phyloP scores from a whole-genome alignment of 108 stramenopile genomes.

The Ochromonas danica region DNA sequence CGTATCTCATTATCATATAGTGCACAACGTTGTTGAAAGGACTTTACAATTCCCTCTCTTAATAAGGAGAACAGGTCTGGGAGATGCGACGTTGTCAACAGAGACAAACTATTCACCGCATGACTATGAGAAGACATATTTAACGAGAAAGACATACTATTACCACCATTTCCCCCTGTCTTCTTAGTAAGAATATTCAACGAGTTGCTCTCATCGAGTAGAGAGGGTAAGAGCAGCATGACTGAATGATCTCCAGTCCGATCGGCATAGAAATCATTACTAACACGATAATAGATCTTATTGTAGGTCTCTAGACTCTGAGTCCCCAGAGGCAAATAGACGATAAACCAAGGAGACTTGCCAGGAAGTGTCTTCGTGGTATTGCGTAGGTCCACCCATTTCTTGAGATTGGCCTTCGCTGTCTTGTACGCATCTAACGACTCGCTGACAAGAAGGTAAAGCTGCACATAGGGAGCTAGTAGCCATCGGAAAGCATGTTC shows the following conservation, averaged over 20 bases:
- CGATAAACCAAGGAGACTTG: neutral
- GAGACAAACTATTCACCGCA: too few relatives aligned
- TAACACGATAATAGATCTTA: neutral
- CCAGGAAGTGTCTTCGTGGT: neutral
- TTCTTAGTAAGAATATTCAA: neutral
- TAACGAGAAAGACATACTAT: neutral
- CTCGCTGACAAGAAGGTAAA: slow-evolving; percentile 7
- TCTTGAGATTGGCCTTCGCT: neutral
- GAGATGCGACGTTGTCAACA: neutral
- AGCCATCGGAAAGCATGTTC: slow-evolving; percentile 36
- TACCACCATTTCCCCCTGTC: neutral
- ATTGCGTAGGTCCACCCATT: slow-evolving; percentile 1
- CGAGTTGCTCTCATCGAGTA: too few relatives aligned
- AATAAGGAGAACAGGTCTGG: slow-evolving; percentile 11
- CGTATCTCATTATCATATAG: slow-evolving; percentile 26
- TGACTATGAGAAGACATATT: neutral
- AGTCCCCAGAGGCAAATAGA: slow-evolving; percentile 30
- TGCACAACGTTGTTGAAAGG: slow-evolving; percentile 27
- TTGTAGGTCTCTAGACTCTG: neutral
- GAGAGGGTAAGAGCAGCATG: slow-evolving; percentile 8
- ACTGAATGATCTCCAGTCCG: slow-evolving; percentile 20
- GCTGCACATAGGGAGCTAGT: neutral
- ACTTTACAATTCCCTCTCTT: slow-evolving; percentile 20
- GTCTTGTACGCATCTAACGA: slow-evolving; percentile 11
- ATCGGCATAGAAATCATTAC: slow-evolving; percentile 12